Percentiles rank a stretch among this genome's conserved stretches.
phyloP scores from a whole-genome alignment of 1,284 basidiomycete genomes.

The Tranzscheliella williamsii region DNA sequence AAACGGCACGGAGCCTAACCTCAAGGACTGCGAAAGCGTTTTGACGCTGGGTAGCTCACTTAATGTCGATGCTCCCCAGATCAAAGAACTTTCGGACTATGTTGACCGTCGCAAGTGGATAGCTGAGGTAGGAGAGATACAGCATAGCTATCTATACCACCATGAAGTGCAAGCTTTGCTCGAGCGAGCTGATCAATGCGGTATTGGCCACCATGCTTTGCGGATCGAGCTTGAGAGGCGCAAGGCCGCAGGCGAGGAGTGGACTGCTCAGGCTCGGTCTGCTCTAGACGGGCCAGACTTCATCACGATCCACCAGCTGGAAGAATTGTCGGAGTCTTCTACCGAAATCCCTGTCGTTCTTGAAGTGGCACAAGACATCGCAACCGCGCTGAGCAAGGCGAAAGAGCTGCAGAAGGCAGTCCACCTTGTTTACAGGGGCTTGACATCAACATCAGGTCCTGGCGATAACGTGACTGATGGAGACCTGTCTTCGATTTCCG shows the following conservation, averaged over 20 bases:
- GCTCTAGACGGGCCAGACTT: conserved; percentile 8
- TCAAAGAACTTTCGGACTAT: conserved; percentile 74
- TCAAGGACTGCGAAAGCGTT: conserved; percentile 72
- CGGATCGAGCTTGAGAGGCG: conserved; percentile 28
- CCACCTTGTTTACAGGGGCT: conserved; percentile 12
- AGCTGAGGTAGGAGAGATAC: conserved; percentile 64
- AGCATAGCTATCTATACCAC: conserved; percentile 56
- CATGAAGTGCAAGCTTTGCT: conserved; percentile 69
- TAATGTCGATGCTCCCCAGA: conserved; percentile 76
- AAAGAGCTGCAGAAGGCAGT: conserved; percentile 33
- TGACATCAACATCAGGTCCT: conserved; percentile 4
- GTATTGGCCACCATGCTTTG: conserved; percentile 63
- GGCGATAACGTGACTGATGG: conserved; percentile 8
- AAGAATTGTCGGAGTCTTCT: conserved; percentile 32
- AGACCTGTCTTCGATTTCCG: conserved; percentile 32
- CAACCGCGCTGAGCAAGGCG: conserved; percentile 22
- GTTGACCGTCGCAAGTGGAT: conserved; percentile 72
- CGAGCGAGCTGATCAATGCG: conserved; percentile 71
- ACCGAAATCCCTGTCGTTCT: conserved; percentile 33
- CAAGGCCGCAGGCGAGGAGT: conserved; percentile 31
- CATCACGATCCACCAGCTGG: conserved; percentile 15
- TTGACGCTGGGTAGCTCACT: conserved; percentile 72
- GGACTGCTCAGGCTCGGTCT: conserved; percentile 21
- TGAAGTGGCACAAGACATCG: conserved; percentile 26
- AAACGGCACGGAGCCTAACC: conserved; percentile 25